Evolutionary conservation across 1,284 basidiomycete species (phyloP), one percentile per base, ranked within the genome.

Genomic region (Schizophyllum amplum): DNA sequence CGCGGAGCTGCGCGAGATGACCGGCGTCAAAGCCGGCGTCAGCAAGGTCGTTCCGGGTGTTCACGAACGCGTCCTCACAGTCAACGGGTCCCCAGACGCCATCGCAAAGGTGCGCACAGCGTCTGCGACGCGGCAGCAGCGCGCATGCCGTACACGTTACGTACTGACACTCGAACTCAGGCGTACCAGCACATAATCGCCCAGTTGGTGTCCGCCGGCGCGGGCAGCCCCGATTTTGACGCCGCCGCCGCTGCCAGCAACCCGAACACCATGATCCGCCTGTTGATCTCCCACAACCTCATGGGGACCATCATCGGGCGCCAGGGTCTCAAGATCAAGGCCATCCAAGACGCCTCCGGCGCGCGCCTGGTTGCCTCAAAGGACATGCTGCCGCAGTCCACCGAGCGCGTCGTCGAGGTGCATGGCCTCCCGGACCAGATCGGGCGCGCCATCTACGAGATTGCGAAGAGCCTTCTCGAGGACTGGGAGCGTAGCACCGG

Each of bases 261-360:
- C 74, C 77, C 87, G 53, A 86, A 92, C 72, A 94, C 94, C 56
- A 91, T 94, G 60, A 88, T 98, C 69, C 92, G 94, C 59, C 90
- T 97, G 62, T 85, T 99, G 67, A 94, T 99, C 70, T 97, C 94
- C 55, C 95, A 99, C 78, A 96, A 97, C 72, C 84, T 98, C 64
- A 99, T 99, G 97, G 97, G 97, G 56, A 96, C 94, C 57, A 93
- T 99, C 73, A 99, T 99, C 66, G 97, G 97, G 64, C 92, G 96
- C 66, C 90, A 78, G 59, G 97, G 97, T 63, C 86, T 92, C 71
- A 99, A 98, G 84, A 99, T 99, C 75, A 99, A 99, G 79, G 93
- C 95, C 71, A 99, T 99, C 71, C 97, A 99, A 71, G 97, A 99
- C 73, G 81, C 85, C 54, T 97, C 94, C 54, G 97, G 97, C 57